These are phyloP conservation scores for Alternaria solani DNA, from an alignment of 2,329 filamentous ascomycete genomes.

Conservation along the genomic window DNA sequence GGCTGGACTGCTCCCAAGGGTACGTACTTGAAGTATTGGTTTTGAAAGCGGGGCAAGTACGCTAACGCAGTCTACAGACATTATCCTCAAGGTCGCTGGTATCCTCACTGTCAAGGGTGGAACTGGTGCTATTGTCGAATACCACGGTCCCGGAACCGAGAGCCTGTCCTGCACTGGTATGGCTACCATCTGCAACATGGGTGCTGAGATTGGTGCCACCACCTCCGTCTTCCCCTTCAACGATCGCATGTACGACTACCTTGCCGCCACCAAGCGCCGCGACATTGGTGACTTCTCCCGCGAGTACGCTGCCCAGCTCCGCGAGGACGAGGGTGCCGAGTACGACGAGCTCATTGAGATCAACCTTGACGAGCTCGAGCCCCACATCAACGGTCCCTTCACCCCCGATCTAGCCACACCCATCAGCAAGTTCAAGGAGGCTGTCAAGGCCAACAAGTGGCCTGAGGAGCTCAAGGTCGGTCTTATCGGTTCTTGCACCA, in stretches of 20 bases:
- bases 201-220: constrained; percentile 76
- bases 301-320: constrained; percentile 83
- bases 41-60: constrained; percentile 12
- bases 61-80: constrained; percentile 65
- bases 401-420: constrained; percentile 97
- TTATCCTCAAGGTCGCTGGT: constrained; percentile 96
- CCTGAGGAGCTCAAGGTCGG: constrained; percentile 96
- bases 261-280: constrained; percentile 86
- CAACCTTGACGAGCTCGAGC: constrained; percentile 93
- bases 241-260: constrained; percentile 96
- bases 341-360: constrained; percentile 98
- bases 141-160: constrained; percentile 76
- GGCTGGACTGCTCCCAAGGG: constrained; percentile 96
- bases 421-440: constrained; percentile 96
- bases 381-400: constrained; percentile 98
- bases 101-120: constrained; percentile 98
- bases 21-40: constrained; percentile 54
- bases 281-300: constrained; percentile 91
- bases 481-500: constrained; percentile 98
- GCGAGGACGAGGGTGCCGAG: constrained; percentile 86
- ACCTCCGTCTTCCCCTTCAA: constrained; percentile 98
- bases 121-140: constrained; percentile 89
- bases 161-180: constrained; percentile 83
- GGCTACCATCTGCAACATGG: constrained; percentile 72
- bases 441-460: constrained; percentile 94